phyloP scores from a whole-genome alignment of 768 basidiomycete genomes.

The Vishniacozyma victoriae region DNA sequence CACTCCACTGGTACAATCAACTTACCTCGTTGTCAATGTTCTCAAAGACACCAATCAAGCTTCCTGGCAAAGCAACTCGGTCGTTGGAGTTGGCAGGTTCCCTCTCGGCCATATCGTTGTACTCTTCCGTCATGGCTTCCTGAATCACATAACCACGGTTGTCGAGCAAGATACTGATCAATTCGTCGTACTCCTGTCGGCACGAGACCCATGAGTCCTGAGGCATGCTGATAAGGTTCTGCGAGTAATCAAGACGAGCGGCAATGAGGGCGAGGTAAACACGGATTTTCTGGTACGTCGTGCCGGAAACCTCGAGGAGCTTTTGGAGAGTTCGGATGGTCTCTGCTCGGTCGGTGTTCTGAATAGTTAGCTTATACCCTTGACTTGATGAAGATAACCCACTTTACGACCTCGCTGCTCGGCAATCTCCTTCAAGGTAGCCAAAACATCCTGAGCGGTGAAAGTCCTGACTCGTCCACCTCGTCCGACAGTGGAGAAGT shows the following conservation, averaged over 20 bases:
- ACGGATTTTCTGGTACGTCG: constrained; percentile 86
- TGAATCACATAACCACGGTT: constrained; percentile 68
- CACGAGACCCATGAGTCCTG: constrained; percentile 83
- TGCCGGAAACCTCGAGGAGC: constrained; percentile 74
- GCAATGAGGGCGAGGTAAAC: constrained; percentile 89
- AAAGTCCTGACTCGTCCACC: constrained; percentile 78
- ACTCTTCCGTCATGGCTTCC: constrained; percentile 76
- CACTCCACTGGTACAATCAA: neutral
- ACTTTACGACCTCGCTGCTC: constrained; percentile 97
- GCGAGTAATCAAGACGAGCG: constrained; percentile 89
- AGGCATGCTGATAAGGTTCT: constrained; percentile 77
- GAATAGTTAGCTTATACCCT: neutral
- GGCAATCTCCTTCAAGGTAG: constrained; percentile 80
- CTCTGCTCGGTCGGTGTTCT: constrained; percentile 95
- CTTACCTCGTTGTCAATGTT: constrained; percentile 80
- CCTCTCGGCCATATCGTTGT: constrained; percentile 83
- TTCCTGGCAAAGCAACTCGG: constrained; percentile 78
- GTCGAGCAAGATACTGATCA: constrained; percentile 69
- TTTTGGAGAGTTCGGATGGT: constrained; percentile 87
- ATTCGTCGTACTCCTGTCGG: constrained; percentile 78
- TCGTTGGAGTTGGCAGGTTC: constrained; percentile 56
- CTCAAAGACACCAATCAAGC: constrained; percentile 92
- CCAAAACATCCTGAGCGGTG: constrained; percentile 71
- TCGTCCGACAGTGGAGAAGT: constrained; percentile 85
- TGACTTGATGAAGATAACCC: constrained; percentile 26